Conservation (phyloP, 108 stramenopile genomes). For the Pseudonitzschia delicatissima region DNA sequence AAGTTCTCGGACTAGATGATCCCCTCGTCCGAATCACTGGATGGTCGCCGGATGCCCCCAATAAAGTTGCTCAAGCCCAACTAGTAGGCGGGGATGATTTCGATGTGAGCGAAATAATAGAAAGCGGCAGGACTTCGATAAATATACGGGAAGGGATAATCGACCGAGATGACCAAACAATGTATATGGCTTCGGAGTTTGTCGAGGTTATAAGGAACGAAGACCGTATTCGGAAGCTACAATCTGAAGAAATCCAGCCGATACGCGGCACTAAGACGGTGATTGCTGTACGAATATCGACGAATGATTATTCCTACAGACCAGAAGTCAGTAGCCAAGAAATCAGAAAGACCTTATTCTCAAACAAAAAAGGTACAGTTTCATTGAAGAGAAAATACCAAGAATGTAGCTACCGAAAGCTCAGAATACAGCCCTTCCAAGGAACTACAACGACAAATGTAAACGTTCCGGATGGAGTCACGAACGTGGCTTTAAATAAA, state of each 20-base stretch:
- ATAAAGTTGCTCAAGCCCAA: no score
- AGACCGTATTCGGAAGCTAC: no score
- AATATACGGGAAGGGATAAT: not conserved
- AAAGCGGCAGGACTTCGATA: not conserved
- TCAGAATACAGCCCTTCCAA: not conserved
- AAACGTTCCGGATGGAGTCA: not conserved
- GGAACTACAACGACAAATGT: not conserved
- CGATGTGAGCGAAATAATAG: not conserved
- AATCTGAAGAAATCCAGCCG: no score
- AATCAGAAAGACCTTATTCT: not conserved
- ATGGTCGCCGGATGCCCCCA: not conserved
- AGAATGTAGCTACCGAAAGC: not conserved
- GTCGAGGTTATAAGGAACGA: no score
- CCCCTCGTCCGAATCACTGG: not conserved
- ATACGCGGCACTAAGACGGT: no score
- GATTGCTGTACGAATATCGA: no score
- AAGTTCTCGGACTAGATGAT: conserved; percentile 1
- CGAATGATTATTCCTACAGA: no score
- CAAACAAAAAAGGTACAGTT: not conserved
- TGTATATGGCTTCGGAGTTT: no score
- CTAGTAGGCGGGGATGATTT: no score
- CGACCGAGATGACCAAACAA: not conserved
- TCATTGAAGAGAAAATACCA: conserved; percentile 1
- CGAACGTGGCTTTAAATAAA: not conserved
- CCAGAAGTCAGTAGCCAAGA: not conserved